Base-by-base conservation (phyloP, 768 basidiomycete species). In the Trametes elegans region DNA sequence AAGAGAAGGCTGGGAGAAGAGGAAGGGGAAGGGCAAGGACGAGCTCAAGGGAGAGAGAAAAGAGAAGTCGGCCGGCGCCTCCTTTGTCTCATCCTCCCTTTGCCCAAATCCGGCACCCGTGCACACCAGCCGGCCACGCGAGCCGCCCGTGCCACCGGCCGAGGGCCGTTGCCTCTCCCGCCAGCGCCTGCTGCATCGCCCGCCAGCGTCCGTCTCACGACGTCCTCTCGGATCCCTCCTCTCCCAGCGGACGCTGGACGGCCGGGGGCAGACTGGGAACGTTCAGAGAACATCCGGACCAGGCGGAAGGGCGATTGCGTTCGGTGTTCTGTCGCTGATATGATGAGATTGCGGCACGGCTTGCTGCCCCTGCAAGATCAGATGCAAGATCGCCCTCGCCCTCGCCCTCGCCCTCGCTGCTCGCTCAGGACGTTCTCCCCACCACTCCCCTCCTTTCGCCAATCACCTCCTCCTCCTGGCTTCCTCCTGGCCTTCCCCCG, bases 51-150 rank as follows among this genome's bases (percentile, higher is more conserved):
- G 31, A n/a, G 13, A 48, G 46, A 41, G 50, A 18, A 21, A 52
- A 52, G 43, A 51, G 49, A 57, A 41, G 48, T 27, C 14, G 4
- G 7, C n/a, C 44, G 56, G 56, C 56, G 56, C 19, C 39, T 52
- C 29, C 56, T 57, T 52, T 57, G 55, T 57, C 36, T 51, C 36
- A 39, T 24, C 21, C 43, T 45, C 41, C 27, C 39, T 3, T 36
- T 29, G 7, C 2, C 55, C 49, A 24, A 31, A 56, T 44, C 32
- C 3, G 53, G 55, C 8, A 34, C 2, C 41, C 14, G 11, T 26
- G 13, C 36, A 23, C 38, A 7, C 53, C 28, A 29, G 46, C 23
- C 44, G 18, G 32, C 47, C 54, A 21, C 35, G 50, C 36, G 39
- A 44, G 38, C 7, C 50, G 50, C 53, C 34, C 27, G 34, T 28